phyloP scores from a whole-genome alignment of 352 stramenopile species.

The Phytophthora syringae region DNA sequence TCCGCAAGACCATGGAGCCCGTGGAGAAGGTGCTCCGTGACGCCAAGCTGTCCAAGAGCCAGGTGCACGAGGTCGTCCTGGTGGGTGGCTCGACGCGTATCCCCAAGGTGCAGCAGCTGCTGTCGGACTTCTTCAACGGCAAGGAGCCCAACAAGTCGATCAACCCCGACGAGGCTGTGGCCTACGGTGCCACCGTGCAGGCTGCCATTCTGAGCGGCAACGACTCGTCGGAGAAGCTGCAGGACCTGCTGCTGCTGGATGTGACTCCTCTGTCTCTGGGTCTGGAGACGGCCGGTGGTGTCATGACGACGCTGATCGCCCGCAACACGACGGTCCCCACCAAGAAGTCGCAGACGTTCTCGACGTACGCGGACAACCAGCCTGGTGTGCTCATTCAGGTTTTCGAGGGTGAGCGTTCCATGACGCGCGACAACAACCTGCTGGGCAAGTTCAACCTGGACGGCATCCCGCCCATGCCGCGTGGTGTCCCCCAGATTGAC shows the following conservation, averaged over 20 bases:
- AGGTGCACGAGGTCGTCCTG: conserved; percentile 80
- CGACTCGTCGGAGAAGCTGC: conserved; percentile 78
- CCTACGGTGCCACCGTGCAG: conserved; percentile 78
- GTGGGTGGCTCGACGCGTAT: conserved; percentile 84
- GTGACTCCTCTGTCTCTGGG: conserved; percentile 86
- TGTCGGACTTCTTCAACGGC: conserved; percentile 63
- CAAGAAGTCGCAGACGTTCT: conserved; percentile 88
- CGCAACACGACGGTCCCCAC: conserved; percentile 87
- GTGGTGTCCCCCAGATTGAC: conserved; percentile 88
- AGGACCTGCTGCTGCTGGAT: conserved; percentile 88
- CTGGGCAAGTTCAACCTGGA: conserved; percentile 89
- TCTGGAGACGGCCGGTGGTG: conserved; percentile 84
- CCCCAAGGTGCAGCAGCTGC: conserved; percentile 63
- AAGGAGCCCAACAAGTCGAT: conserved; percentile 79
- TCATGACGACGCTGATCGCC: conserved; percentile 88
- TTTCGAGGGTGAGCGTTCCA: conserved; percentile 92
- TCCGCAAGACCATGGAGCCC: conserved; percentile 90
- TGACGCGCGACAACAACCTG: conserved; percentile 93
- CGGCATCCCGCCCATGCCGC: conserved; percentile 85
- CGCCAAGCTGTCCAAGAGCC: conserved; percentile 85
- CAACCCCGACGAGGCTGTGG: conserved; percentile 85
- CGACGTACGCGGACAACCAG: conserved; percentile 89
- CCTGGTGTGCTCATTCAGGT: conserved; percentile 85
- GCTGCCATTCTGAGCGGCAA: conserved; percentile 61
- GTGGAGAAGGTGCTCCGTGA: conserved; percentile 90